Evolutionary conservation across 768 basidiomycete genomes (phyloP).

Genomic region (Trametes maxima): DNA sequence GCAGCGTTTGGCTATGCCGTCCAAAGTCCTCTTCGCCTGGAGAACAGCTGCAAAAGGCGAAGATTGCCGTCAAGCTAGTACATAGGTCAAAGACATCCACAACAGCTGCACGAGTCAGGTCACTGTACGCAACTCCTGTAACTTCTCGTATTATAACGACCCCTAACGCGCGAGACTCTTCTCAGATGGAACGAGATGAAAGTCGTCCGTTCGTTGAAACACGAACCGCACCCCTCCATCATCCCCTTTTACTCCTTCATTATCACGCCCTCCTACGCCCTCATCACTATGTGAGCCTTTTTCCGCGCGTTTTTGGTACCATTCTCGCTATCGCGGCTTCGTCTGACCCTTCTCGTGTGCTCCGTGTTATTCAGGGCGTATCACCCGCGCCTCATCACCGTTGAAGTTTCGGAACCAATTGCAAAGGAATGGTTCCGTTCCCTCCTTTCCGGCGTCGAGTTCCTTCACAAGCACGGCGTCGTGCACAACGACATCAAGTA

Average conservation of each 20-base stretch:
- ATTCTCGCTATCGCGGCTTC: neutral
- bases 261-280: slow-evolving; percentile 86
- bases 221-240: slow-evolving; percentile 88
- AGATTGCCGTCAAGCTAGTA: slow-evolving; percentile 92
- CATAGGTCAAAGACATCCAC: slow-evolving; percentile 81
- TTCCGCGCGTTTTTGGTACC: neutral
- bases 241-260: slow-evolving; percentile 94
- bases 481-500: slow-evolving; percentile 96
- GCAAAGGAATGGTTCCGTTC: slow-evolving; percentile 83
- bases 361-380: slow-evolving; percentile 61
- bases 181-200: slow-evolving; percentile 97
- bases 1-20: slow-evolving; percentile 81
- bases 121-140: slow-evolving; percentile 57
- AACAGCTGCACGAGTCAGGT: slow-evolving; percentile 86
- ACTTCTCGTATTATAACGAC: neutral
- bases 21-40: slow-evolving; percentile 49
- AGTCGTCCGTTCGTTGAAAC: slow-evolving; percentile 82
- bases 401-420: slow-evolving; percentile 79
- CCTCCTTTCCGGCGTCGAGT: slow-evolving; percentile 81
- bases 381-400: slow-evolving; percentile 84
- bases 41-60: slow-evolving; percentile 44
- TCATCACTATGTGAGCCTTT: slow-evolving; percentile 83
- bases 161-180: neutral
- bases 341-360: neutral
- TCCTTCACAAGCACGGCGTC: slow-evolving; percentile 80